Conservation (phyloP, 352 stramenopile species). For the Phytophthora fragariaefolia region DNA sequence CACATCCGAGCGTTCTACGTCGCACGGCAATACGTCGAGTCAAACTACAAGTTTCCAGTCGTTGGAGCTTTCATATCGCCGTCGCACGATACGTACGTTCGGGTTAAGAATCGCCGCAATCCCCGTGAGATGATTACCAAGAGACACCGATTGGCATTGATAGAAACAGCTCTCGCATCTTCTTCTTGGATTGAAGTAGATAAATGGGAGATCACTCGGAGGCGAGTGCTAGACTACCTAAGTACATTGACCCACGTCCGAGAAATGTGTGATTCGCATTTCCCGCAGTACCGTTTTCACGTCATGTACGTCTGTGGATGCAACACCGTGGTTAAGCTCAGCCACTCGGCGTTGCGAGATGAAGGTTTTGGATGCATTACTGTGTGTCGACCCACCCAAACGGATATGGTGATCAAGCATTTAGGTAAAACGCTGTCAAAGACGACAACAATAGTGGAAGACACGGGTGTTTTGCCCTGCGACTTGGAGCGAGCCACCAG, state of each 20-base stretch:
- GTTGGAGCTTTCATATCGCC: slow-evolving; percentile 82
- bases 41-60: slow-evolving; percentile 81
- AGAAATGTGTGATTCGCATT: slow-evolving; percentile 80
- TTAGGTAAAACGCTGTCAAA: slow-evolving; percentile 66
- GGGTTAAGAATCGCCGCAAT: slow-evolving; percentile 72
- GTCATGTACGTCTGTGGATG: slow-evolving; percentile 81
- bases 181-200: slow-evolving; percentile 87
- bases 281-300: slow-evolving; percentile 65
- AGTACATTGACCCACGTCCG: slow-evolving; percentile 75
- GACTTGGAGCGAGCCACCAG: slow-evolving; percentile 73
- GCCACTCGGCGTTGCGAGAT: slow-evolving; percentile 66
- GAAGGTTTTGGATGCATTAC: slow-evolving; percentile 78
- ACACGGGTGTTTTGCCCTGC: slow-evolving; percentile 70
- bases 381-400: slow-evolving; percentile 71
- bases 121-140: slow-evolving; percentile 83
- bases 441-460: slow-evolving; percentile 71
- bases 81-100: slow-evolving; percentile 78
- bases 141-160: slow-evolving; percentile 64
- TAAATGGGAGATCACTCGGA: slow-evolving; percentile 84
- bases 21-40: slow-evolving; percentile 75
- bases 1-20: slow-evolving; percentile 83
- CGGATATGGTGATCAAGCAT: slow-evolving; percentile 76
- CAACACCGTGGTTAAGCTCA: slow-evolving; percentile 84
- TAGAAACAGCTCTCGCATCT: slow-evolving; percentile 67
- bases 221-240: slow-evolving; percentile 77